Evolutionary conservation across 208 protist genomes (phyloP).

Genomic region (Tritrichomonas foetus): DNA sequence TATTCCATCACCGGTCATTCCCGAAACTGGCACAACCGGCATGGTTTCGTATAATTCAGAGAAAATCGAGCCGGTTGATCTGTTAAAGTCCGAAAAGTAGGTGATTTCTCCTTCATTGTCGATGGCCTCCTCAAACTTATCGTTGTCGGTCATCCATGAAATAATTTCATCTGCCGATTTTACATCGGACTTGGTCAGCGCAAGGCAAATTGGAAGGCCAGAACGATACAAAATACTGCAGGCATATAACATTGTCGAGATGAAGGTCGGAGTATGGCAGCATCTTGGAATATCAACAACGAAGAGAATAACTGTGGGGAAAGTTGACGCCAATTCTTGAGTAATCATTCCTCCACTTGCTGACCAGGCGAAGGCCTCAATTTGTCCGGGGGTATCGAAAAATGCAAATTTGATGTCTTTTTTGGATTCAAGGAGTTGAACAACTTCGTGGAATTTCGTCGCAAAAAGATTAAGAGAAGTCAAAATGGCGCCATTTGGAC

Average conservation of each 20-base stretch:
- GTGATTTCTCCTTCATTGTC: background rate
- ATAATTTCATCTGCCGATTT: slow-evolving; percentile 3
- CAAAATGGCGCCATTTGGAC: slow-evolving; percentile 42
- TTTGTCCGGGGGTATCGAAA: slow-evolving; percentile 41
- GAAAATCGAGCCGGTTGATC: slow-evolving; percentile 1
- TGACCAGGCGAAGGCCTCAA: slow-evolving; percentile 39
- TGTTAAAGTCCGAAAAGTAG: slow-evolving; percentile 3
- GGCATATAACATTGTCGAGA: slow-evolving; percentile 38
- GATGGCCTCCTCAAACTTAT: slow-evolving; percentile 27
- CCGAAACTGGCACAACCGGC: background rate
- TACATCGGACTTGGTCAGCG: slow-evolving; percentile 34
- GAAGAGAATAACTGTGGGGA: slow-evolving; percentile 32
- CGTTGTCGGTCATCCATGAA: slow-evolving; percentile 28
- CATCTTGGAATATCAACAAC: slow-evolving; percentile 37
- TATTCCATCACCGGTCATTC: slow-evolving; percentile 8
- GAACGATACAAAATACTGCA: slow-evolving; percentile 39
- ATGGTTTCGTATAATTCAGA: slow-evolving; percentile 14
- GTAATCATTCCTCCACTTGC: slow-evolving; percentile 41
- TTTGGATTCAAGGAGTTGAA: background rate
- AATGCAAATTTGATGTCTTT: slow-evolving; percentile 1
- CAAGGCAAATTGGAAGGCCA: slow-evolving; percentile 5
- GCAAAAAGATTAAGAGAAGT: slow-evolving; percentile 43
- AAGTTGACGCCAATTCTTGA: slow-evolving; percentile 1
- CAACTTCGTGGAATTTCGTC: slow-evolving; percentile 39
- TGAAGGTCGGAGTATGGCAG: background rate